Conservation (phyloP, 1,284 basidiomycete genomes). For the Puccinia horiana region DNA sequence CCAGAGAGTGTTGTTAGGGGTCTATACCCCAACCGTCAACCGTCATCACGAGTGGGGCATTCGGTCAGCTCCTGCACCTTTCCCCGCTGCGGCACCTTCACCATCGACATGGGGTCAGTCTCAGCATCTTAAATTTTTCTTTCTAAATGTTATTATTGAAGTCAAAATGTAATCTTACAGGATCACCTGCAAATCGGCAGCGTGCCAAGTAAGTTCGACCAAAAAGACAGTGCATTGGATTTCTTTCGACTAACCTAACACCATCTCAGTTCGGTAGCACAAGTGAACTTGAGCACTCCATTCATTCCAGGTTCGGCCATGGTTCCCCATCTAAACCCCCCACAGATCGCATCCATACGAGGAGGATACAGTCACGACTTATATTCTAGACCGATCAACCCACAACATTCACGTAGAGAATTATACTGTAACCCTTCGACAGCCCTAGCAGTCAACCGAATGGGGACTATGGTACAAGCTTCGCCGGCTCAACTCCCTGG, state of each 20-base stretch:
- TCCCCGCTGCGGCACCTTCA: neutral
- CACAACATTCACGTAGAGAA: neutral
- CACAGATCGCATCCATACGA: neutral
- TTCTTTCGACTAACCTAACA: neutral
- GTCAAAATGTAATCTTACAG: constrained; percentile 22
- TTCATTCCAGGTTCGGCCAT: constrained; percentile 34
- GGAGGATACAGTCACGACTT: neutral
- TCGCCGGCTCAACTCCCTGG: neutral
- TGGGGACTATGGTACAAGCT: neutral
- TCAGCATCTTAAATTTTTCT: neutral
- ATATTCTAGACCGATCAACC: neutral
- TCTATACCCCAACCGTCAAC: constrained; percentile 13
- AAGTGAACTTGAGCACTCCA: constrained; percentile 35
- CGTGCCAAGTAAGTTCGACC: constrained; percentile 34
- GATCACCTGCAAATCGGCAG: constrained; percentile 28
- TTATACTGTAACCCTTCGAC: neutral
- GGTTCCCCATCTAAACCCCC: neutral
- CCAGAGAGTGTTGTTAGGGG: constrained; percentile 13
- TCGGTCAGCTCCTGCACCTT: constrained; percentile 30
- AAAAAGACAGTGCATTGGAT: neutral
- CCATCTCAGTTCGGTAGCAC: constrained; percentile 32
- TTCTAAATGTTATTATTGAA: neutral
- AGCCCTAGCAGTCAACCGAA: neutral
- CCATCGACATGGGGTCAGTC: constrained; percentile 30
- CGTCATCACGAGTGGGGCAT: neutral